Base-by-base conservation (phyloP, 2,329 filamentous ascomycete genomes). In the Paecilomyces formosus region DNA sequence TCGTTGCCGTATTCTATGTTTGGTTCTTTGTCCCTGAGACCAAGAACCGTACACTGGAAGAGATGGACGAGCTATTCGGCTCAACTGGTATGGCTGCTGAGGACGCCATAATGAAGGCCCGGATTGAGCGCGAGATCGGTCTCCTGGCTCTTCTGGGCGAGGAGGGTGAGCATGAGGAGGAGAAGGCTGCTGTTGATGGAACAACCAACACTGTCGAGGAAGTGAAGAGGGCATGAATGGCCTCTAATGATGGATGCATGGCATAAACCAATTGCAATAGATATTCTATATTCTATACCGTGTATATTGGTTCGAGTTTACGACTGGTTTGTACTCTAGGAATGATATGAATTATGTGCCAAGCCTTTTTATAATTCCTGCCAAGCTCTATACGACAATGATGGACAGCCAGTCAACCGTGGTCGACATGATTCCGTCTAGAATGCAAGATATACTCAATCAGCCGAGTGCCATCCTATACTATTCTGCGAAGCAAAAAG, bases 1-100 rank as follows among this genome's bases (percentile, higher is more conserved):
- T 61, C 2, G 55, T 71, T n/a, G 70, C 58, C 18, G 64, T 68
- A 1, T 1, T 70, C 1, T 72, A 66, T 49, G 68, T 70, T 0
- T 62, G 57, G 18, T 67, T 69, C 64, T 28, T 70, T 6, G 68
- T 70, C 57, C 70, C 69, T 5, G 69, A 72, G 58, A 73, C 69
- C 3, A 69, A 67, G 45, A 66, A 65, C 49, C 72, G 73, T 58
- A 67, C 65, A 3, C 60, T 72, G 22, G 69, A 73, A 59, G 70
- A 74, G 55, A 67, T 73, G 24, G 69, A 73, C 51, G 62, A 68
- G 57, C 56, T 73, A 61, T 72, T 73, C 60, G 62, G 58, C 22
- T 58, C 62, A 61, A 74, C 59, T 15, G 68, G 68, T 2, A 55
- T 71, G 53, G 69, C 68, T 0, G 65, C 62, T 13, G 67, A 68